phyloP scores from a whole-genome alignment of 805 yeast species.

The Wickerhamomyces chambardii region DNA sequence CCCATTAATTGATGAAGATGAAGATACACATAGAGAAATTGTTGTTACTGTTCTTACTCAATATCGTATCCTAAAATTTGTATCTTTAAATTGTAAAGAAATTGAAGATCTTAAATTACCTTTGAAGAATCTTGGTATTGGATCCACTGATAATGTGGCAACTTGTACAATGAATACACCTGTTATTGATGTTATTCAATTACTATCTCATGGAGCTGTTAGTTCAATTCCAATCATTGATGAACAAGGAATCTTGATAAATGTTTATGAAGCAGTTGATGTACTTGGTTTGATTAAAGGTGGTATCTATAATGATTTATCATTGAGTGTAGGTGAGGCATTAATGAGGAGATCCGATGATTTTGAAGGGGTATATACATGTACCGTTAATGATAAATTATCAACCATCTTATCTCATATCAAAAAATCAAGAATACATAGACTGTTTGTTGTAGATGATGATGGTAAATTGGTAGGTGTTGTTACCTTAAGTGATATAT shows the following conservation, averaged over 20 bases:
- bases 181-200: conserved; percentile 85
- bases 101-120: conserved; percentile 77
- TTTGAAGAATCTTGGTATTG: conserved; percentile 57
- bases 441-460: conserved; percentile 89
- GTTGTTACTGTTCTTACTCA: conserved; percentile 94
- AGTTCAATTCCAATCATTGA: conserved; percentile 93
- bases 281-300: conserved; percentile 89
- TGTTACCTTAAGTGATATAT: conserved; percentile 84
- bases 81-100: conserved; percentile 92
- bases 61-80: conserved; percentile 91
- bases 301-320: conserved; percentile 85
- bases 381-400: conserved; percentile 78
- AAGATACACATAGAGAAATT: conserved; percentile 84
- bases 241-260: conserved; percentile 56
- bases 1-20: conserved; percentile 91
- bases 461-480: conserved; percentile 72
- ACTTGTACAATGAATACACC: conserved; percentile 88
- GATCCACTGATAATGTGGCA: conserved; percentile 47
- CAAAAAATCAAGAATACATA: conserved; percentile 81
- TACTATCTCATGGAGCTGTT: conserved; percentile 70
- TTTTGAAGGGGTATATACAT: conserved; percentile 96
- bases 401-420: conserved; percentile 91
- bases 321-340: conserved; percentile 92
- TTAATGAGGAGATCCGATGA: conserved; percentile 89
- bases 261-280: conserved; percentile 95